phyloP scores from a whole-genome alignment of 148 eudicot genomes.

The Oxyria digyna region DNA sequence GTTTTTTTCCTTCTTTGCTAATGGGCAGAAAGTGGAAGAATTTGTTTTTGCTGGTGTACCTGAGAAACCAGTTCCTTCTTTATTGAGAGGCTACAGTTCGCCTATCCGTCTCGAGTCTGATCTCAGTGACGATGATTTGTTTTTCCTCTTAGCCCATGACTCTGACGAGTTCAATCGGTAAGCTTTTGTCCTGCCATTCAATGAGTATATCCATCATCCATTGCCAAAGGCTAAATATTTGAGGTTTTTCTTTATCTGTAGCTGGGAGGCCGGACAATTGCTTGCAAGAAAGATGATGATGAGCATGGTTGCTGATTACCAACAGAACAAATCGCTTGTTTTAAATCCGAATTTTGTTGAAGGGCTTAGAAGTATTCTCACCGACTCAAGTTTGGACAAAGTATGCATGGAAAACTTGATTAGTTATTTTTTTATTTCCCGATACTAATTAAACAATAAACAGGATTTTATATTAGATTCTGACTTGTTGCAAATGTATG shows the following conservation, averaged over 20 bases:
- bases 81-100: constrained; percentile 83
- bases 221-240: not conserved
- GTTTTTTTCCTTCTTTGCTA: not conserved
- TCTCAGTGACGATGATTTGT: constrained; percentile 66
- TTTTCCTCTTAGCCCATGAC: constrained; percentile 94
- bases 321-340: constrained; percentile 60
- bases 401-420: constrained; percentile 16
- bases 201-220: not conserved
- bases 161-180: constrained; percentile 98
- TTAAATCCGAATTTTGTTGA: constrained; percentile 64
- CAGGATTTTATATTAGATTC: not conserved
- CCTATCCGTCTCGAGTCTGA: constrained; percentile 88
- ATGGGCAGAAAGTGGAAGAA: constrained; percentile 75
- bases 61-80: constrained; percentile 74
- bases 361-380: constrained; percentile 66
- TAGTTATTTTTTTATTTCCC: not conserved
- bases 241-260: constrained; percentile 14
- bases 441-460: not conserved
- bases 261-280: constrained; percentile 97
- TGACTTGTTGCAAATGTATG: not conserved
- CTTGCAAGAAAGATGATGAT: constrained; percentile 89
- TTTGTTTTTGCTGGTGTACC: constrained; percentile 70
- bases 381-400: constrained; percentile 68
- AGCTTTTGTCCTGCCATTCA: not conserved
- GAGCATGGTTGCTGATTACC: constrained; percentile 67